These are phyloP conservation scores for Termitomyces sp. DNA, from an alignment of 768 basidiomycete species.

Conservation along the genomic window DNA sequence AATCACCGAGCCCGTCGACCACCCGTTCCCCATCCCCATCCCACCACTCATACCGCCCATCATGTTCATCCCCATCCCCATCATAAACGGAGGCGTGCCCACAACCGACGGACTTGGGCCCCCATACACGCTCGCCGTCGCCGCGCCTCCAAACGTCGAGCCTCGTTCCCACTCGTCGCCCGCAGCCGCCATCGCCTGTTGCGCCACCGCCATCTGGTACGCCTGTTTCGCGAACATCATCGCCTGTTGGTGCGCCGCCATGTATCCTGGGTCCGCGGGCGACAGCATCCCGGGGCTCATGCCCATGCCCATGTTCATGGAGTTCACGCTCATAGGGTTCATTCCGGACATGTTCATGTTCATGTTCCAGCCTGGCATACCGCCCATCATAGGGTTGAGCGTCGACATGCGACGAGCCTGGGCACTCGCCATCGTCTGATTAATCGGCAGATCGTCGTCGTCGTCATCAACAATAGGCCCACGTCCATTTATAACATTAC, in stretches of 20 bases:
- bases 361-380: conserved; percentile 16
- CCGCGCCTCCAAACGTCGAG: conserved; percentile 38
- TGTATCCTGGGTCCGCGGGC: conserved; percentile 49
- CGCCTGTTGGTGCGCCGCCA: conserved; percentile 83
- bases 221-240: conserved; percentile 86
- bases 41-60: conserved; percentile 25
- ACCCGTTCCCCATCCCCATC: conserved; percentile 35
- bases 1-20: conserved; percentile 43
- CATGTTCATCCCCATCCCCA: conserved; percentile 31
- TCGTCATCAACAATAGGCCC: conserved; percentile 59
- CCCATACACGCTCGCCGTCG: conserved; percentile 44
- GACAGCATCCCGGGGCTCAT: conserved; percentile 34
- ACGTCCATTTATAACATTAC: conserved; percentile 82
- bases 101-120: conserved; percentile 30
- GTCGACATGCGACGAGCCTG: conserved; percentile 34
- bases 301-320: conserved; percentile 17
- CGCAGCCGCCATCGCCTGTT: conserved; percentile 86
- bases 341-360: conserved; percentile 12
- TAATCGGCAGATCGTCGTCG: conserved; percentile 44
- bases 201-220: conserved; percentile 87
- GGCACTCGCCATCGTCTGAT: conserved; percentile 28
- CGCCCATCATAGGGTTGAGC: conserved; percentile 44
- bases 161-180: conserved; percentile 89
- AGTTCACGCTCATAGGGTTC: conserved; percentile 16
- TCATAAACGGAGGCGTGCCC: conserved; percentile 29